Evolutionary conservation across 2,329 filamentous ascomycete genomes (phyloP).

Genomic region (Zymoseptoria brevis): DNA sequence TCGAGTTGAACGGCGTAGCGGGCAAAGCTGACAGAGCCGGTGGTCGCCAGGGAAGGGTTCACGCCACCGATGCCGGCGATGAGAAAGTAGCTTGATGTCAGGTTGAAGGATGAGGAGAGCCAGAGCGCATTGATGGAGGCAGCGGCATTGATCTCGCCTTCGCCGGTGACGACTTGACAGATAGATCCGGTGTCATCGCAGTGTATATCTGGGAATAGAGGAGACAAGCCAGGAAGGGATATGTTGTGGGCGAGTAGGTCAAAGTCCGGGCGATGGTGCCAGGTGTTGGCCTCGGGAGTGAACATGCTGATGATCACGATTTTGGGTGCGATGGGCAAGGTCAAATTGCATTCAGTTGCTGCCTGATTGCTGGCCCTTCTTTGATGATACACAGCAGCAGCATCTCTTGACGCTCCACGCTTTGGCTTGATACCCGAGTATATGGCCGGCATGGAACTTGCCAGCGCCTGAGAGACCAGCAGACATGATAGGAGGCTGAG

Average conservation of each 20-base stretch:
- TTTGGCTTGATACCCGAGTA: neutral
- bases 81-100: constrained; percentile 21
- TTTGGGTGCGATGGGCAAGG: constrained; percentile 44
- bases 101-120: constrained; percentile 16
- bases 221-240: constrained; percentile 27
- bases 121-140: constrained; percentile 13
- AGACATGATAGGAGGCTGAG: neutral
- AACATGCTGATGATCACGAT: constrained; percentile 58
- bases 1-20: constrained; percentile 20
- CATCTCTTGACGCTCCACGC: neutral
- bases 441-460: neutral
- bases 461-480: neutral
- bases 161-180: constrained; percentile 61
- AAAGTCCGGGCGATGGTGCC: constrained; percentile 27
- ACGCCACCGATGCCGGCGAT: constrained; percentile 26
- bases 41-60: constrained; percentile 18
- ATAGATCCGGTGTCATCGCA: constrained; percentile 54
- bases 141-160: constrained; percentile 12
- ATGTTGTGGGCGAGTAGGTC: constrained; percentile 29
- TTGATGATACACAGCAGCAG: neutral
- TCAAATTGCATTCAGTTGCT: neutral
- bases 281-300: constrained; percentile 42
- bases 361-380: neutral
- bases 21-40: constrained; percentile 19
- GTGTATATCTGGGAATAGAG: constrained; percentile 40